A percentile compares a stretch with the other conserved stretches of the same genome.
Conservation (phyloP, 108 stramenopile species). For the Phaeodactylum tricornutum region DNA sequence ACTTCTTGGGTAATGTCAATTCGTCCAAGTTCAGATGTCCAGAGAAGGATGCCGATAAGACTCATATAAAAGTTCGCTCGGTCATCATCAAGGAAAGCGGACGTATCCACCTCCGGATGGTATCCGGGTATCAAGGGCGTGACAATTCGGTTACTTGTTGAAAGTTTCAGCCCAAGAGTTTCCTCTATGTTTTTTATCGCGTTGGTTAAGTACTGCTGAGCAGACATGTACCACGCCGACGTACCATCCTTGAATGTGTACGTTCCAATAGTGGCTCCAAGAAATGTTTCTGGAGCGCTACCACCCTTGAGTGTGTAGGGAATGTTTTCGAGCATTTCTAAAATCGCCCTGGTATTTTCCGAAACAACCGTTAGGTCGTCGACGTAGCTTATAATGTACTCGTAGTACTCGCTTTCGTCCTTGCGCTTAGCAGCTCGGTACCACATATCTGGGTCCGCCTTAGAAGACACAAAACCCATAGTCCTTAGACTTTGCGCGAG, state of each 20-base stretch:
- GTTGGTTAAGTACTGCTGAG: slow-evolving; percentile 15
- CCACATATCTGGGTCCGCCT: slow-evolving; percentile 30
- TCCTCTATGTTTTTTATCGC: slow-evolving; percentile 17
- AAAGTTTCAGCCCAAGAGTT: slow-evolving; percentile 11
- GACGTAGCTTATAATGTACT: slow-evolving; percentile 24
- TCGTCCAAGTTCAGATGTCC: slow-evolving; percentile 38
- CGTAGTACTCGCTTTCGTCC: slow-evolving; percentile 10
- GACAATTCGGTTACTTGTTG: slow-evolving; percentile 7
- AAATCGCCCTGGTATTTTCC: not conserved
- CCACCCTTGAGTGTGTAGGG: slow-evolving; percentile 8
- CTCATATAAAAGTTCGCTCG: slow-evolving; percentile 16
- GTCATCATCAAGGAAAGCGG: slow-evolving; percentile 2
- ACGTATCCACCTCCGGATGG: slow-evolving; percentile 15
- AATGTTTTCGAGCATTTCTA: slow-evolving; percentile 12
- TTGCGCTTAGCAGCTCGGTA: slow-evolving; percentile 7
- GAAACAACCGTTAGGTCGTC: slow-evolving; percentile 18
- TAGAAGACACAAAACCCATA: slow-evolving; percentile 12
- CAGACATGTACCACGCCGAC: slow-evolving; percentile 9
- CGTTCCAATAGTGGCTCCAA: slow-evolving; percentile 14
- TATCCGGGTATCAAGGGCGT: slow-evolving; percentile 13
- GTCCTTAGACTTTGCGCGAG: slow-evolving; percentile 1
- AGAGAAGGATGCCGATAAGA: slow-evolving; percentile 30
- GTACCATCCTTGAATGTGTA: slow-evolving; percentile 4
- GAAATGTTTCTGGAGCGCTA: slow-evolving; percentile 6
- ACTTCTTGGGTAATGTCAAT: slow-evolving; percentile 31